Conservation (phyloP, 164 flowering plant genomes). For the Buxus sempervirens region DNA sequence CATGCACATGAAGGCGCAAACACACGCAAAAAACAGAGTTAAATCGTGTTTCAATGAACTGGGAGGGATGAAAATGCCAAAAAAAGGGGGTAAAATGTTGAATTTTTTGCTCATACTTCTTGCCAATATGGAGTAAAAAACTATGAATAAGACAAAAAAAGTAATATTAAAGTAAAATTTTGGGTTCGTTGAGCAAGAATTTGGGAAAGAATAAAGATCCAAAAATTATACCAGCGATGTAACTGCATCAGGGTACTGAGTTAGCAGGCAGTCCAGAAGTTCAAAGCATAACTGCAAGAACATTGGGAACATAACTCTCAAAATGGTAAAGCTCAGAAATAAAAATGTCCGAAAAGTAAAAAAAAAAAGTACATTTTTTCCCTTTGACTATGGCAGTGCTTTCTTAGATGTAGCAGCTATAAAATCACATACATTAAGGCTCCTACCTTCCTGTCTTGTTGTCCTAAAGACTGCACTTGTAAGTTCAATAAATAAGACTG, state of each 20-base stretch:
- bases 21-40: background rate
- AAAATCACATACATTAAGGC: too few relatives aligned
- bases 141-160: too few relatives aligned
- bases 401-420: too few relatives aligned
- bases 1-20: too few relatives aligned
- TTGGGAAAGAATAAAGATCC: background rate
- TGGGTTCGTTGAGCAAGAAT: background rate
- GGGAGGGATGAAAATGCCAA: background rate
- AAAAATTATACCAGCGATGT: constrained; percentile 46
- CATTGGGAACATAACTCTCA: constrained; percentile 4
- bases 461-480: constrained; percentile 80
- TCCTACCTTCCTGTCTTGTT: constrained; percentile 77
- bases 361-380: background rate
- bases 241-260: constrained; percentile 44
- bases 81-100: background rate
- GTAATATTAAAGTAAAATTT: too few relatives aligned
- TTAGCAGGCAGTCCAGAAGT: constrained; percentile 66
- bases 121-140: background rate
- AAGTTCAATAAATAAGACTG: constrained; percentile 51
- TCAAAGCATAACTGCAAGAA: constrained; percentile 83
- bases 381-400: background rate
- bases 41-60: background rate
- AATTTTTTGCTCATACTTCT: background rate
- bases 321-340: background rate
- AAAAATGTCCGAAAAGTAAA: background rate